Evolutionary conservation across 805 yeast species (phyloP).

Genomic region (Cephaloascus fragrans): DNA sequence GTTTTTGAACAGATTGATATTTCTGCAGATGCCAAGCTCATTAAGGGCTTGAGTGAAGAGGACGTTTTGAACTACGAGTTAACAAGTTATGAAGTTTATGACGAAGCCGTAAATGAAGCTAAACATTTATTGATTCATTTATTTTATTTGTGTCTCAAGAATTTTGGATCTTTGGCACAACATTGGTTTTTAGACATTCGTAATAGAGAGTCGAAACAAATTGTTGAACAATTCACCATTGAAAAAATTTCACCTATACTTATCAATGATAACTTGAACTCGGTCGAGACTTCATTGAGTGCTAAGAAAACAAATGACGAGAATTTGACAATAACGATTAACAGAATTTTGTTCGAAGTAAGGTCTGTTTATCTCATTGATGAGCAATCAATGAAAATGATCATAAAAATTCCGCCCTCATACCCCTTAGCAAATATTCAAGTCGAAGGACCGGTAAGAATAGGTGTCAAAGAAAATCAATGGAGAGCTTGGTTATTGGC

Average conservation of each 20-base stretch:
- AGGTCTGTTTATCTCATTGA: conserved; percentile 70
- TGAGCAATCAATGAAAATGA: conserved; percentile 78
- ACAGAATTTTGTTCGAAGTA: conserved; percentile 54
- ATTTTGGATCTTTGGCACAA: conserved; percentile 49
- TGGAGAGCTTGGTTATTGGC: conserved; percentile 96
- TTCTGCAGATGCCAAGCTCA: conserved; percentile 11
- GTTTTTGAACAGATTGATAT: conserved; percentile 45
- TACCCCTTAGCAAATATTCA: conserved; percentile 72
- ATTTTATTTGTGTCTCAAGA: conserved; percentile 36
- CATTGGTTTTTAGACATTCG: conserved; percentile 65
- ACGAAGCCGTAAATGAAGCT: conserved; percentile 20
- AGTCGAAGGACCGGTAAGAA: conserved; percentile 68
- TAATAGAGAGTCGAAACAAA: conserved; percentile 51
- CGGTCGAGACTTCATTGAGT: conserved; percentile 33
- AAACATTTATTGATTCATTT: conserved; percentile 36
- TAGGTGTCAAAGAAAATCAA: conserved; percentile 85
- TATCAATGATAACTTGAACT: conserved; percentile 45
- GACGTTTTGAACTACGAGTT: conserved; percentile 11
- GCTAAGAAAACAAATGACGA: conserved; percentile 18
- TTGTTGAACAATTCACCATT: conserved; percentile 54
- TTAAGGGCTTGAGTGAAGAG: conserved; percentile 8
- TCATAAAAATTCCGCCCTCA: conserved; percentile 58
- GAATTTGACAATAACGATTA: conserved; percentile 51
- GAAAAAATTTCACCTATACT: conserved; percentile 55
- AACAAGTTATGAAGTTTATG: conserved; percentile 12